These are phyloP conservation scores for Aquilaria sinensis DNA, from an alignment of 345 rosid species.

Conservation along the genomic window DNA sequence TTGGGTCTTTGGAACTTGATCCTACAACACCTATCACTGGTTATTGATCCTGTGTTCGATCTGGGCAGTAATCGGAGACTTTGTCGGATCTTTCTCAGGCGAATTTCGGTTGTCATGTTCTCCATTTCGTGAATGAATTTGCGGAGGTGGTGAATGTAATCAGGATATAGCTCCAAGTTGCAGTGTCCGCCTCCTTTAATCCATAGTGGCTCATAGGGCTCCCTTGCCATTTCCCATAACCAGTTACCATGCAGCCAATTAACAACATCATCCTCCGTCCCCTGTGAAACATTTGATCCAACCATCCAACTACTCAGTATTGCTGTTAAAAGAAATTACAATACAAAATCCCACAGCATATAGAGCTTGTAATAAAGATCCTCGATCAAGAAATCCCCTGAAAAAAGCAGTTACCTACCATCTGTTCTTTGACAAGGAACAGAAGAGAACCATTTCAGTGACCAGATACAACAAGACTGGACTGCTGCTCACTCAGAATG, in stretches of 20 bases:
- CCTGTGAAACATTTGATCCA: conserved; percentile 37
- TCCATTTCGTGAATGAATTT: conserved; percentile 91
- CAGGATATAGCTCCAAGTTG: conserved; percentile 94
- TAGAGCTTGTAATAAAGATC: too few relatives aligned
- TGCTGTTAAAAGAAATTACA: background rate
- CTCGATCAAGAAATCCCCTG: too few relatives aligned
- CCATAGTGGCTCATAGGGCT: conserved; percentile 95
- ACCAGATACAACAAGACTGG: too few relatives aligned
- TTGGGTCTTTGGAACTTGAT: conserved; percentile 34
- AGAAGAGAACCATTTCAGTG: too few relatives aligned
- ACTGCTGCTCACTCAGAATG: too few relatives aligned
- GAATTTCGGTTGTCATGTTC: conserved; percentile 56
- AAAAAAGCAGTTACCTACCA: too few relatives aligned
- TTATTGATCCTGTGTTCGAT: conserved; percentile 17
- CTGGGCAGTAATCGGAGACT: conserved; percentile 35
- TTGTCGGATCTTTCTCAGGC: conserved; percentile 67
- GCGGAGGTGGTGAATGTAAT: conserved; percentile 78
- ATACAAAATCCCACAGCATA: conserved; percentile 1
- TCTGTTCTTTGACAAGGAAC: too few relatives aligned
- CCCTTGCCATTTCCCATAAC: conserved; percentile 85
- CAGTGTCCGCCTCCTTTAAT: conserved; percentile 99
- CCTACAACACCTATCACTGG: conserved; percentile 26
- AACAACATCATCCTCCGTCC: conserved; percentile 95
- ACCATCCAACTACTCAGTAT: background rate
- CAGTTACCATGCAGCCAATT: conserved; percentile 95